A percentile compares a stretch with the other conserved stretches of the same genome.
These are phyloP conservation scores for Vitis hybrid DNA, from an alignment of 177 flowering plant genomes.

Conservation along the genomic window DNA sequence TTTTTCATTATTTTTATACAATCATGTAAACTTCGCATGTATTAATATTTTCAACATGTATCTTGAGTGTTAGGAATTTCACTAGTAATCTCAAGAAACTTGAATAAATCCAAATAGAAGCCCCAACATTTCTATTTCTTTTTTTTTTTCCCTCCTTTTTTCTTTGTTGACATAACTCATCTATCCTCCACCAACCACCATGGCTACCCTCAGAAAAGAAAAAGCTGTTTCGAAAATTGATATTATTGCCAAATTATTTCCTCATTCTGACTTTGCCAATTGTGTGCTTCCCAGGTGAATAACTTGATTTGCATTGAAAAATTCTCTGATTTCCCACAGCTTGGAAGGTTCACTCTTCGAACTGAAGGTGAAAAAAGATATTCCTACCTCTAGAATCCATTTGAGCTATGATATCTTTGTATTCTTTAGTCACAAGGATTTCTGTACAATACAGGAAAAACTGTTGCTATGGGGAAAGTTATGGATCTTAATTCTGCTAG, in stretches of 20 bases:
- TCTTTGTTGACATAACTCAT: too few relatives aligned
- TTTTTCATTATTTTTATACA: not conserved
- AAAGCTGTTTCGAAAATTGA: not conserved
- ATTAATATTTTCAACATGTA: not conserved
- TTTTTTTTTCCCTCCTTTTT: too few relatives aligned
- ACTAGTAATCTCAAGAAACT: too few relatives aligned
- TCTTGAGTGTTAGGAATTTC: not conserved
- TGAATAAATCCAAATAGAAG: too few relatives aligned
- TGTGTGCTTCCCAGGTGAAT: conserved; percentile 54
- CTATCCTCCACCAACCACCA: too few relatives aligned
- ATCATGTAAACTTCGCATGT: not conserved
- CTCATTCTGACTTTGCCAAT: not conserved
- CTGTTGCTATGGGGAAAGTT: conserved; percentile 94
- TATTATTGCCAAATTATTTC: not conserved
- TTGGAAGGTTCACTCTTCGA: conserved; percentile 97
- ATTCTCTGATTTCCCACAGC: conserved; percentile 86
- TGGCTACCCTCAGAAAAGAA: not conserved
- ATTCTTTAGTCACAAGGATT: not conserved
- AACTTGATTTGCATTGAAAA: conserved; percentile 81
- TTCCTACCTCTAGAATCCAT: not conserved
- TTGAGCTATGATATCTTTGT: not conserved
- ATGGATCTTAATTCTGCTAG: conserved; percentile 45
- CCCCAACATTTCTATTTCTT: too few relatives aligned
- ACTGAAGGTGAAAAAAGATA: conserved; percentile 70
- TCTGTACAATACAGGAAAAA: conserved; percentile 64